Percentiles rank a stretch among this genome's conserved stretches.
phyloP scores from a whole-genome alignment of 1,139 yeast species.

The Torulaspora globosa region DNA sequence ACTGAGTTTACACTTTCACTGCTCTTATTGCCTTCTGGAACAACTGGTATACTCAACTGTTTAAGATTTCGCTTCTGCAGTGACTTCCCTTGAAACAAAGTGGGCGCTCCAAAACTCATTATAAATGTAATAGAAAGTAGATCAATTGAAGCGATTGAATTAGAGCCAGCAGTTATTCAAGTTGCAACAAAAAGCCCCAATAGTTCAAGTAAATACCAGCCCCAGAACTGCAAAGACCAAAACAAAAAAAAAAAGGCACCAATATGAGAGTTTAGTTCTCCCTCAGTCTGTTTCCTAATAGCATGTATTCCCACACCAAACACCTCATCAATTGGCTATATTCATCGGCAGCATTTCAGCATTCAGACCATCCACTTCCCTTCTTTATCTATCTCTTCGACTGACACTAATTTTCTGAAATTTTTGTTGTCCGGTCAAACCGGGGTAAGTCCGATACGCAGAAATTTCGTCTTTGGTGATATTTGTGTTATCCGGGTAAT shows the following conservation, averaged over 20 bases:
- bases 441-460: neutral
- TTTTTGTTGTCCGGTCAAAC: neutral
- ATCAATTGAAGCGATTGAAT: too few relatives aligned
- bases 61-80: slow-evolving; percentile 71
- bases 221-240: neutral
- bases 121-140: neutral
- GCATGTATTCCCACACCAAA: neutral
- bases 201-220: too few relatives aligned
- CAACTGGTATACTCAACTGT: slow-evolving; percentile 42
- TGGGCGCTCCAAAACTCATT: slow-evolving; percentile 11
- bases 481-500: neutral
- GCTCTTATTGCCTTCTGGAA: neutral
- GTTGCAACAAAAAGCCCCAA: neutral
- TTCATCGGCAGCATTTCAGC: neutral
- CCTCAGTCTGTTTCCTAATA: neutral
- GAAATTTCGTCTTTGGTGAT: neutral
- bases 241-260: neutral
- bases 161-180: too few relatives aligned
- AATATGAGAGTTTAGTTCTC: neutral
- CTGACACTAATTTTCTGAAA: neutral
- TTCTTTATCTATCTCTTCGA: neutral
- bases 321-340: neutral
- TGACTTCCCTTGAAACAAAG: slow-evolving; percentile 50
- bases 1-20: slow-evolving; percentile 2
- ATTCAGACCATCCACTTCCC: neutral